Evolutionary conservation across 208 protist genomes (phyloP).

Genomic region (Histomonas meleagridis): DNA sequence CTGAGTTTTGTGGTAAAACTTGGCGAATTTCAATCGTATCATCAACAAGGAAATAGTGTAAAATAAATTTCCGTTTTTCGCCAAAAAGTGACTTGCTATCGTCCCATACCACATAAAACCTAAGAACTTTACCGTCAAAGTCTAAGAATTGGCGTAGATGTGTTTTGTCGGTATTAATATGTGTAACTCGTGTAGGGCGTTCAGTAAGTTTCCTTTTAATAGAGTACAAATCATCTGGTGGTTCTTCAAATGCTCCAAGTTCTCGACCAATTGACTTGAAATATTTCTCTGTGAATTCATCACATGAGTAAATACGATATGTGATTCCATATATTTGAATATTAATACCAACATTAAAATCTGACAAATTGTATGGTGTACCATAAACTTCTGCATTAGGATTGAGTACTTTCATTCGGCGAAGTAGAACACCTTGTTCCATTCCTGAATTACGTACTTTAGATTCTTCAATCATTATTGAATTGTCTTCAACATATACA

Average conservation of each 20-base stretch:
- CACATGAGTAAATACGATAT: background rate
- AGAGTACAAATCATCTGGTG: background rate
- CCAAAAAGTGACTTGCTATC: conserved; percentile 64
- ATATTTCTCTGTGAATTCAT: conserved; percentile 32
- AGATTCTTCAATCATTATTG: conserved; percentile 73
- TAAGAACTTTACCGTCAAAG: conserved; percentile 70
- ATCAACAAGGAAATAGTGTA: conserved; percentile 83
- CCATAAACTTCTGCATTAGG: background rate
- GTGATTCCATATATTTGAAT: background rate
- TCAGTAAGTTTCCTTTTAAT: conserved; percentile 12
- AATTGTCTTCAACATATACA: conserved; percentile 77
- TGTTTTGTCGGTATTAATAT: background rate
- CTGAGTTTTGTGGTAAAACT: conserved; percentile 66
- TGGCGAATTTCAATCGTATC: conserved; percentile 75
- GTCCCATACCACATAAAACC: conserved; percentile 80
- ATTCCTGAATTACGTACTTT: conserved; percentile 74
- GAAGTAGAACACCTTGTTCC: conserved; percentile 66
- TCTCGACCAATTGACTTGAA: background rate
- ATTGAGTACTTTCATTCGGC: conserved; percentile 49
- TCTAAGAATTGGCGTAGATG: conserved; percentile 56
- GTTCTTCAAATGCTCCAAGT: background rate
- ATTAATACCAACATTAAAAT: conserved; percentile 9
- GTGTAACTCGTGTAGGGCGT: background rate
- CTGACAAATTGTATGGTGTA: background rate
- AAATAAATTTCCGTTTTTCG: conserved; percentile 67